Evolutionary conservation across 2,329 filamentous ascomycete species (phyloP).

Genomic region (Pestalotiopsis sp.): DNA sequence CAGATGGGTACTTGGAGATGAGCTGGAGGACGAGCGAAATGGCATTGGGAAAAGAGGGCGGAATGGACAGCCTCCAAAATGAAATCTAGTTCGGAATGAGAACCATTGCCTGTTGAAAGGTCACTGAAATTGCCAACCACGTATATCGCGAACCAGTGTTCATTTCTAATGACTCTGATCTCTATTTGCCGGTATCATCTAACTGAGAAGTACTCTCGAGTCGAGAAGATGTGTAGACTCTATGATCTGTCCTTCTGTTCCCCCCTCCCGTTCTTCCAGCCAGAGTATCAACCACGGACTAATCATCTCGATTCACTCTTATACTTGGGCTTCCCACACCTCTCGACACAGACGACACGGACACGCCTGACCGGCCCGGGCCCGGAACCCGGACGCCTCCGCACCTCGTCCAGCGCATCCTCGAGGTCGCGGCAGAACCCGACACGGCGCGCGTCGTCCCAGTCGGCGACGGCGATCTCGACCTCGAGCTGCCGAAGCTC

Average conservation of each 20-base stretch:
- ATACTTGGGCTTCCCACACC: not conserved
- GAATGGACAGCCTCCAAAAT: no score
- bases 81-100: no score
- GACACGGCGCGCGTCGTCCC: slow-evolving; percentile 35
- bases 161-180: no score
- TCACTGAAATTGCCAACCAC: not conserved
- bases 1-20: no score
- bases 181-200: no score
- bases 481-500: slow-evolving; percentile 41
- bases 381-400: not conserved
- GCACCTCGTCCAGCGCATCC: slow-evolving; percentile 26
- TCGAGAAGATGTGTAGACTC: no score
- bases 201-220: no score
- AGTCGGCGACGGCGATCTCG: slow-evolving; percentile 37
- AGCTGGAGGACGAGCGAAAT: no score
- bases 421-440: slow-evolving; percentile 38
- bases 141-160: not conserved
- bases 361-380: slow-evolving; percentile 15
- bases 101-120: not conserved
- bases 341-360: slow-evolving; percentile 29
- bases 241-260: no score
- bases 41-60: no score
- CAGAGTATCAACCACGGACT: not conserved
- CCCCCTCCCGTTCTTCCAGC: not conserved
- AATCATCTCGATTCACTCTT: not conserved